These are phyloP conservation scores for Lanzia echinophila DNA, from an alignment of 2,329 filamentous ascomycete genomes.

Conservation along the genomic window DNA sequence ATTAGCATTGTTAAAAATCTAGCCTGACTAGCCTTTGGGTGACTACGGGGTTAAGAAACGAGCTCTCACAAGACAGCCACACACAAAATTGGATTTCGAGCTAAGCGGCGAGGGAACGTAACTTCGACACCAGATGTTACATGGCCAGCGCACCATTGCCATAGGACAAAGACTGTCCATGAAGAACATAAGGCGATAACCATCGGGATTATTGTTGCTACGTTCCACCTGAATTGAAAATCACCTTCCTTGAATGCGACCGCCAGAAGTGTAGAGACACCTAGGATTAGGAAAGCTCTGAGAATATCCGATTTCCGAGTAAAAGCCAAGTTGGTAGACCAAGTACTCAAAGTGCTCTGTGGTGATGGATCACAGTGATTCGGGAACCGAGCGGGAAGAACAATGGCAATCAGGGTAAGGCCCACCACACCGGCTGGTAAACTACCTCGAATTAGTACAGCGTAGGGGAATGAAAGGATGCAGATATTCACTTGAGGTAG, in stretches of 20 bases:
- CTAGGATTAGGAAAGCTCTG: conserved; percentile 32
- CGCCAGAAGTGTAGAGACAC: conserved; percentile 39
- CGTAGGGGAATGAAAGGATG: too few relatives aligned
- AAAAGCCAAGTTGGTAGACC: too few relatives aligned
- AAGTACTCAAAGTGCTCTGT: background rate
- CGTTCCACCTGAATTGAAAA: conserved; percentile 37
- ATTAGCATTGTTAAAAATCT: too few relatives aligned
- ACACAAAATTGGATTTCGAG: conserved; percentile 10
- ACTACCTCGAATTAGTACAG: too few relatives aligned
- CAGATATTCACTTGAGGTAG: background rate
- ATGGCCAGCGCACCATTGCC: conserved; percentile 22
- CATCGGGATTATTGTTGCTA: conserved; percentile 33
- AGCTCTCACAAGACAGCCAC: conserved; percentile 13
- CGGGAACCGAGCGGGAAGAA: background rate
- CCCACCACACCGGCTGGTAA: background rate
- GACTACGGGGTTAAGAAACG: background rate
- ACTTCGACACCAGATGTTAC: conserved; percentile 10
- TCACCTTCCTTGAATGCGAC: conserved; percentile 41
- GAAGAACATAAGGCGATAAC: conserved; percentile 20
- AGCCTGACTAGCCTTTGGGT: too few relatives aligned
- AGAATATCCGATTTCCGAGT: conserved; percentile 15
- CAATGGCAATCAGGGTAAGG: background rate
- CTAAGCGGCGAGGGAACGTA: conserved; percentile 13
- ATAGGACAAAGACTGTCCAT: conserved; percentile 30
- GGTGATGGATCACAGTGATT: background rate